Conservation (phyloP, 352 stramenopile species). For the Phytophthora citrophthora region DNA sequence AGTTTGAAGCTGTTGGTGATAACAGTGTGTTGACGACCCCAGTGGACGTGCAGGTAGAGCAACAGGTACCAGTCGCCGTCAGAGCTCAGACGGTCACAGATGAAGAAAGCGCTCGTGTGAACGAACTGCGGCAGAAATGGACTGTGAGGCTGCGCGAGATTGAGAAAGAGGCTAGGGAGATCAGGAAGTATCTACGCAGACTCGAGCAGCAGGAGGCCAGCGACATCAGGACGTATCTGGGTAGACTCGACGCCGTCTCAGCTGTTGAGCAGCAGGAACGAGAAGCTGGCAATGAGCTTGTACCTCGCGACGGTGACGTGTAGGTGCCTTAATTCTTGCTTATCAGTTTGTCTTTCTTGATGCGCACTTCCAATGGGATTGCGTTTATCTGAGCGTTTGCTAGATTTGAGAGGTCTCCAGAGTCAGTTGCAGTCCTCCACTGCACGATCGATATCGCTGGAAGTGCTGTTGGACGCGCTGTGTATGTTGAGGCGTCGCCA, state of each 20-base stretch:
- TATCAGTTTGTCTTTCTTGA: no score
- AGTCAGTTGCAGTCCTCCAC: slow-evolving; percentile 23
- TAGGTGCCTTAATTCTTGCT: not conserved
- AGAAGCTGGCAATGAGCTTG: no score
- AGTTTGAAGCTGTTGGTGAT: not conserved
- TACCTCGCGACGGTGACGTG: slow-evolving; percentile 1
- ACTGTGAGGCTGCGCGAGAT: slow-evolving; percentile 29
- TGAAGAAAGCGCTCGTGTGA: slow-evolving; percentile 6
- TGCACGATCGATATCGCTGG: slow-evolving; percentile 41
- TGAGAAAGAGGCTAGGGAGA: slow-evolving; percentile 26
- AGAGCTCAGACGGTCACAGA: not conserved
- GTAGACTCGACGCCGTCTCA: no score
- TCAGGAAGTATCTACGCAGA: slow-evolving; percentile 29
- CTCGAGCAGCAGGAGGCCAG: slow-evolving; percentile 9
- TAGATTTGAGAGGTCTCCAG: slow-evolving; percentile 29
- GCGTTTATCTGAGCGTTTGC: not conserved
- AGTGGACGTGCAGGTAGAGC: not conserved
- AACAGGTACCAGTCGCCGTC: not conserved
- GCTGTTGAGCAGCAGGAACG: no score
- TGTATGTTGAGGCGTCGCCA: slow-evolving; percentile 17
- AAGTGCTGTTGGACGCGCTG: slow-evolving; percentile 46
- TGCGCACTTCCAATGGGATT: no score
- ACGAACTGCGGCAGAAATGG: slow-evolving; percentile 21
- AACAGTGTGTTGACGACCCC: not conserved
- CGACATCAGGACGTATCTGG: no score